Conservation (phyloP, 2,329 filamentous ascomycete species). For the Aspergillus hortae region DNA sequence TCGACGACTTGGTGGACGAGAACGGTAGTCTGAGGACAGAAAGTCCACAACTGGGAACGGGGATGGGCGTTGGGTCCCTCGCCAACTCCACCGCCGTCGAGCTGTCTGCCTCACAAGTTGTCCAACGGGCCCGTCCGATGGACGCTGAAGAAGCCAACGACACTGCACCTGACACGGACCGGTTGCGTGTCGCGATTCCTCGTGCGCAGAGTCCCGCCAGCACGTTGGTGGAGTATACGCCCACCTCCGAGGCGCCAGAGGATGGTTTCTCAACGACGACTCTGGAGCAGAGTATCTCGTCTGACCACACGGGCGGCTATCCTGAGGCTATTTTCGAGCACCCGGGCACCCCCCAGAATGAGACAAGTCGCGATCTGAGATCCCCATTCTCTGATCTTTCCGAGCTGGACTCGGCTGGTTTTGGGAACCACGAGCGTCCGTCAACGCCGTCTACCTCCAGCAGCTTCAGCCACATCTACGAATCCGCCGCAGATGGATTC, state of each 20-base stretch:
- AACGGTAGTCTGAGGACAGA: constrained; percentile 30
- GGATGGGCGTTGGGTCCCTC: constrained; percentile 9
- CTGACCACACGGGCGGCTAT: constrained; percentile 33
- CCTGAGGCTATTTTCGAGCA: constrained; percentile 33
- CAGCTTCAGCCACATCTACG: constrained; percentile 36
- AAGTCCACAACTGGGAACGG: constrained; percentile 5
- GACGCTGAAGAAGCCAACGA: constrained; percentile 8
- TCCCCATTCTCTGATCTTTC: constrained; percentile 22
- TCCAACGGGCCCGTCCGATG: constrained; percentile 23
- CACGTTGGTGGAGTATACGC: constrained; percentile 43
- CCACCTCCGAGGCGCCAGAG: constrained; percentile 41
- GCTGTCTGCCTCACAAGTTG: constrained; percentile 18
- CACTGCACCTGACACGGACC: constrained; percentile 14
- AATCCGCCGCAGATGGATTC: constrained; percentile 26
- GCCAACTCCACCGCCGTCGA: constrained; percentile 40
- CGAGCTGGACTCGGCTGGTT: constrained; percentile 9
- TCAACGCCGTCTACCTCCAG: constrained; percentile 36
- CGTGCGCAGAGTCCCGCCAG: constrained; percentile 41
- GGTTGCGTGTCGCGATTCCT: constrained; percentile 26
- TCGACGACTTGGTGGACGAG: constrained; percentile 45
- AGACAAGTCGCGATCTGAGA: constrained; percentile 12
- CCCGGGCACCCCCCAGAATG: constrained; percentile 20
- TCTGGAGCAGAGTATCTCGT: constrained; percentile 6
- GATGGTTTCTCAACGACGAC: constrained; percentile 11
- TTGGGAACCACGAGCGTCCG: constrained; percentile 23